phyloP scores from a whole-genome alignment of 164 flowering plant species.

The Macadamia integrifolia region DNA sequence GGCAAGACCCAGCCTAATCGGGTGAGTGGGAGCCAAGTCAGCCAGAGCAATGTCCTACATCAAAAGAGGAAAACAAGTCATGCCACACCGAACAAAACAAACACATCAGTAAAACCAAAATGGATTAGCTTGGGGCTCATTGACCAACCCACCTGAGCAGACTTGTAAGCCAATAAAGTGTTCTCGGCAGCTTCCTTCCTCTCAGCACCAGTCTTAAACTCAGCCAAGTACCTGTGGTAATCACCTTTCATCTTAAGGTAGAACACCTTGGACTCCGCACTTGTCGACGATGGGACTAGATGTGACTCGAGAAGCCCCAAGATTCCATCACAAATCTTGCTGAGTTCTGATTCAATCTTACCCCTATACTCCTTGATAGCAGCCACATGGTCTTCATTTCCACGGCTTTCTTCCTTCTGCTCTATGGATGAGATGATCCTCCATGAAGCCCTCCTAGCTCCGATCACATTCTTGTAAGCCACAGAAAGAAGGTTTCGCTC shows the following conservation, averaged over 20 bases:
- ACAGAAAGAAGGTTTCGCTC: slow-evolving; percentile 72
- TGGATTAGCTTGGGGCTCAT: background rate
- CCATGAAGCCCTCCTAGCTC: slow-evolving; percentile 84
- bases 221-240: slow-evolving; percentile 74
- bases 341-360: slow-evolving; percentile 63
- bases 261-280: slow-evolving; percentile 74
- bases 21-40: slow-evolving; percentile 70
- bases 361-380: slow-evolving; percentile 61
- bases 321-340: slow-evolving; percentile 79
- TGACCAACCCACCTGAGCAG: slow-evolving; percentile 42
- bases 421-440: slow-evolving; percentile 72
- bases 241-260: slow-evolving; percentile 83
- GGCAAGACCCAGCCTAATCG: slow-evolving; percentile 76
- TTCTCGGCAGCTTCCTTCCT: slow-evolving; percentile 82
- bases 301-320: slow-evolving; percentile 58
- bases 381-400: slow-evolving; percentile 63
- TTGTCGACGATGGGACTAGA: slow-evolving; percentile 55
- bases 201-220: slow-evolving; percentile 70
- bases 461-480: slow-evolving; percentile 74
- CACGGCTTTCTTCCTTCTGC: slow-evolving; percentile 77
- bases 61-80: background rate
- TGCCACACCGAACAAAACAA: background rate
- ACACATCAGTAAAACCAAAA: background rate
- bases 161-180: slow-evolving; percentile 69
- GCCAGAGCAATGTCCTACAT: slow-evolving; percentile 64